Percentiles rank a stretch among this genome's conserved stretches.
Conservation (phyloP, 805 yeast genomes). For the Candida corydali region DNA sequence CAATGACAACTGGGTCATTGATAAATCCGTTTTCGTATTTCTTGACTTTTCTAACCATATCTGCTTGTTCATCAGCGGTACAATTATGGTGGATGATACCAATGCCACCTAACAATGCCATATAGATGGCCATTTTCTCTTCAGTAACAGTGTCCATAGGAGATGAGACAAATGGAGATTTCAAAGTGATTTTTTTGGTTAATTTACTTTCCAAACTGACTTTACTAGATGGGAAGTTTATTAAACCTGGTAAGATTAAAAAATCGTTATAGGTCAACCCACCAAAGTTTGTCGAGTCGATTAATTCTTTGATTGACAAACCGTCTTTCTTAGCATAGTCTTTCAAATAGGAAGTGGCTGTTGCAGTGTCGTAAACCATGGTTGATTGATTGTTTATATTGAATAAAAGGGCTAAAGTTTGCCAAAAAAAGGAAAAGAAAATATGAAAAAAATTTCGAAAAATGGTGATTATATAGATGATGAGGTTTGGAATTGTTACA, state of each 20-base stretch:
- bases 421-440: constrained; percentile 39
- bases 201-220: constrained; percentile 81
- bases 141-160: constrained; percentile 99
- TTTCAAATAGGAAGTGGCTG: constrained; percentile 66
- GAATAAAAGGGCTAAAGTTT: constrained; percentile 30
- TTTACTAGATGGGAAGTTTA: constrained; percentile 74
- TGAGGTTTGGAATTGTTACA: background rate
- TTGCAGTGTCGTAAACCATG: constrained; percentile 34
- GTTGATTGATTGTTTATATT: constrained; percentile 1
- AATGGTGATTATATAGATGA: background rate
- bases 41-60: constrained; percentile 95
- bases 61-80: constrained; percentile 95
- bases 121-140: constrained; percentile 93
- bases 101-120: constrained; percentile 98
- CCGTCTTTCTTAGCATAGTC: constrained; percentile 78
- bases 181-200: constrained; percentile 87
- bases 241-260: constrained; percentile 91
- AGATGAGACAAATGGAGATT: constrained; percentile 93
- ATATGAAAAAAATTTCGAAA: constrained; percentile 3
- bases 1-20: constrained; percentile 79
- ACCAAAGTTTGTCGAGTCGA: constrained; percentile 89
- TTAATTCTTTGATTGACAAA: constrained; percentile 71
- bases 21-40: constrained; percentile 97
- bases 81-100: constrained; percentile 99
- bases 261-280: constrained; percentile 98